These are phyloP conservation scores for Clavulina sp. DNA, from an alignment of 768 basidiomycete genomes.

Conservation along the genomic window DNA sequence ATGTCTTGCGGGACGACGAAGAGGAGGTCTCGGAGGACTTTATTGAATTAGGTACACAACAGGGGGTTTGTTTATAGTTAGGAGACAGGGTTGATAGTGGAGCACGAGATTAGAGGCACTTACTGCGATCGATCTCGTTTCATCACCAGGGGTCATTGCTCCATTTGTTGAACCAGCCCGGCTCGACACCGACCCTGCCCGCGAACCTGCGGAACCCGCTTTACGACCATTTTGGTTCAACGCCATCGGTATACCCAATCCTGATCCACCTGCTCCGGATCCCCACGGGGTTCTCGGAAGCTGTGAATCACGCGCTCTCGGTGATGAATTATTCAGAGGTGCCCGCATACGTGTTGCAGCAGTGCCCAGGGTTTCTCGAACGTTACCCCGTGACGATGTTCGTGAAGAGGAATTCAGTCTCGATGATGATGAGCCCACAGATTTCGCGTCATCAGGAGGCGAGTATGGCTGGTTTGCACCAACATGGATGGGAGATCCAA, in stretches of 20 bases:
- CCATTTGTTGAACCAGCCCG: conserved; percentile 19
- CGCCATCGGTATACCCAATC: conserved; percentile 17
- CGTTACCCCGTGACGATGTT: no score
- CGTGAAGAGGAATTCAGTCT: no score
- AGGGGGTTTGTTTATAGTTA: not conserved
- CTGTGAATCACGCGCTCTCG: no score
- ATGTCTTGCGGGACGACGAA: conserved; percentile 62
- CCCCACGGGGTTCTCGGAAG: no score
- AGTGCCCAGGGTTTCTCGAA: no score
- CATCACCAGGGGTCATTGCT: conserved; percentile 50
- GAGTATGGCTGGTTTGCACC: no score
- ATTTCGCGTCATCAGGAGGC: no score
- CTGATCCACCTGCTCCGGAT: no score
- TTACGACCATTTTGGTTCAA: not conserved
- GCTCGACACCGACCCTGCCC: conserved; percentile 7
- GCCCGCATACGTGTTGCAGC: no score
- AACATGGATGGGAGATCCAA: no score
- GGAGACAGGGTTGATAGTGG: conserved; percentile 4
- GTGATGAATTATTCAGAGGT: no score
- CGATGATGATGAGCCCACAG: no score
- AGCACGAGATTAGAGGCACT: conserved; percentile 23
- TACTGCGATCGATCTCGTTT: conserved; percentile 59
- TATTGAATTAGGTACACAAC: not conserved
- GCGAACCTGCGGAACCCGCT: conserved; percentile 6
- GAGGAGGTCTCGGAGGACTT: conserved; percentile 24